Base-by-base conservation (phyloP, 2,329 filamentous ascomycete genomes). In the Corinectria fuckeliana region DNA sequence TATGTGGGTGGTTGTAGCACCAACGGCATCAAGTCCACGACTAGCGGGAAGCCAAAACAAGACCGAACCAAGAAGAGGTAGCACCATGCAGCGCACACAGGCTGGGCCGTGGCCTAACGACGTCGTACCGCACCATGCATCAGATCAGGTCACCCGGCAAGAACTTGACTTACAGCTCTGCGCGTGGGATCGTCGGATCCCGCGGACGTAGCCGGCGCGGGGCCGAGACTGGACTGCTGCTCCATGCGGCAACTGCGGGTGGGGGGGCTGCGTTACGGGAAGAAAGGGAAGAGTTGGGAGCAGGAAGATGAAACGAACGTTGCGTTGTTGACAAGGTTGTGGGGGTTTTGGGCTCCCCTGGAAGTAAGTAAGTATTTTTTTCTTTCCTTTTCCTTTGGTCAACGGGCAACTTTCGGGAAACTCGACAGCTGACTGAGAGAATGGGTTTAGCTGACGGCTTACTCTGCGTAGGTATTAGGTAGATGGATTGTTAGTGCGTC, bases 131-230 rank as follows among this genome's bases (percentile, higher is more conserved):
- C n/a, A 50, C 36, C 38, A 28, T 20, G n/a, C n/a, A n/a, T n/a
- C n/a, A n/a, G n/a, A n/a, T 16, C 14, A 18, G 25, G 10, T 26
- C 13, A 36, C 30, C 28, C 6, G 14, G 26, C 11, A n/a, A 10
- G n/a, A n/a, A 28, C 23, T n/a, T n/a, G 26, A 77, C 76, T 64
- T 74, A 78, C 76, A 63, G 76, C 76, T 72, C 74, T 67, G 38
- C 75, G 68, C 50, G 64, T 58, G 58, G 74, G 56, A 59, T 77
- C 76, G 38, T 78, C 76, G 75, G 73, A 57, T 50, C 69, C 74
- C 71, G 72, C 74, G 72, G 75, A 62, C 52, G 55, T 55, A 45
- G 52, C 3, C 21, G 51, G 57, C 25, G 58, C 23, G 41, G 60
- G 54, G 26, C 51, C 60, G 41, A 60, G 54, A 38, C 57, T 60